Percentiles rank a stretch among this genome's conserved stretches.
Conservation (phyloP, 257 asterid species). For the Handroanthus guayacan region DNA sequence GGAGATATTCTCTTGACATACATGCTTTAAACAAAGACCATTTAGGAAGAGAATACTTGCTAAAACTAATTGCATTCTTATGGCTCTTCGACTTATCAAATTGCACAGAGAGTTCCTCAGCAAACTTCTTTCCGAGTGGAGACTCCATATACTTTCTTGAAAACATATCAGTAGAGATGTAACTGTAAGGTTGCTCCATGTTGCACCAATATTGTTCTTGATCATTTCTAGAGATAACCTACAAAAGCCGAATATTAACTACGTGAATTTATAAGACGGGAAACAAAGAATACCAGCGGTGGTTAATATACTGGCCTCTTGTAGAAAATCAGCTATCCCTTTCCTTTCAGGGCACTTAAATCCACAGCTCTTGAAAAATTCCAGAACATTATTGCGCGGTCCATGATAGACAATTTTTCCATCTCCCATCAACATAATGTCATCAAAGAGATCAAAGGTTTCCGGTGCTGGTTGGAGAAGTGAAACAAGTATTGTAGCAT, state of each 20-base stretch:
- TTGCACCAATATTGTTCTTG: constrained; percentile 63
- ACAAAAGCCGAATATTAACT: constrained; percentile 17
- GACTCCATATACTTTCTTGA: constrained; percentile 52
- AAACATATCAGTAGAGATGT: constrained; percentile 46
- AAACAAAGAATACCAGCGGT: neutral
- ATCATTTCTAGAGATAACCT: constrained; percentile 62
- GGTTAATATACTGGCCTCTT: constrained; percentile 47
- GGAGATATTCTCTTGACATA: constrained; percentile 61
- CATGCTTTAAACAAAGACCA: constrained; percentile 57
- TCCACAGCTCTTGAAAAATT: constrained; percentile 53
- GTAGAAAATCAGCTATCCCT: constrained; percentile 63
- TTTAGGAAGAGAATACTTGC: constrained; percentile 52
- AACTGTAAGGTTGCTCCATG: constrained; percentile 42
- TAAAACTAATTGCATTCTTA: constrained; percentile 46
- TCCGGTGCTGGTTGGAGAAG: constrained; percentile 73
- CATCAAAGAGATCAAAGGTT: constrained; percentile 62
- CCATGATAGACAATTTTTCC: constrained; percentile 59
- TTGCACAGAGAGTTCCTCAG: constrained; percentile 46
- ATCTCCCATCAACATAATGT: constrained; percentile 57
- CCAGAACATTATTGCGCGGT: constrained; percentile 39
- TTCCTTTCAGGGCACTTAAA: constrained; percentile 62
- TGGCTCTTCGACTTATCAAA: constrained; percentile 52
- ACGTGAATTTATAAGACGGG: neutral
- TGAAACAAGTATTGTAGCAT: constrained; percentile 58
- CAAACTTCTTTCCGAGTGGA: constrained; percentile 40